These are phyloP conservation scores for Vitis vinifera DNA, from an alignment of 164 flowering plant genomes.

Conservation along the genomic window DNA sequence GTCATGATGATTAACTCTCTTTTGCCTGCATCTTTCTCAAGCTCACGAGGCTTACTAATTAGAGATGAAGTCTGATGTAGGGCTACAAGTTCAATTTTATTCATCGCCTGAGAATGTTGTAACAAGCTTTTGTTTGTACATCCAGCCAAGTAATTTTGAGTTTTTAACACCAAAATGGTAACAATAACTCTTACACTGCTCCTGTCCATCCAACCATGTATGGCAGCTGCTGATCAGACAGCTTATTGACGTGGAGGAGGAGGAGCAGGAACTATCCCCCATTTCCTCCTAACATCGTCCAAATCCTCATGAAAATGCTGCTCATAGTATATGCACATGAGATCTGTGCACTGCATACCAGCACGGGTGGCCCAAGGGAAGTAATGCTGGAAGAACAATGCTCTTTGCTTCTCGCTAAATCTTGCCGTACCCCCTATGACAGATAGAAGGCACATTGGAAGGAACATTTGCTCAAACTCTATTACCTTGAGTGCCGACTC, in stretches of 20 bases:
- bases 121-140: no score
- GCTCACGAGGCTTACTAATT: no score
- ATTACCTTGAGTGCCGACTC: conserved; percentile 95
- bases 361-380: conserved; percentile 87
- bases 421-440: conserved; percentile 82
- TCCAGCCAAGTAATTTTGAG: no score
- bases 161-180: no score
- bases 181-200: neutral
- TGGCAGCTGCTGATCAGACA: no score
- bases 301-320: conserved; percentile 82
- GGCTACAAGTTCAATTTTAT: no score
- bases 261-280: conserved; percentile 86
- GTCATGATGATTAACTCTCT: no score
- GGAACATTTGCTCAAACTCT: conserved; percentile 93
- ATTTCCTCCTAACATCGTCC: conserved; percentile 65
- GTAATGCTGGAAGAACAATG: conserved; percentile 69
- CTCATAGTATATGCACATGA: conserved; percentile 90
- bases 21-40: no score
- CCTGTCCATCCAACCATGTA: neutral
- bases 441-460: conserved; percentile 88
- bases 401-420: conserved; percentile 73
- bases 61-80: no score
- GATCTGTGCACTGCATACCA: conserved; percentile 69
- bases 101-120: no score
- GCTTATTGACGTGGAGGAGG: conserved; percentile 17